Evolutionary conservation across 202 grass and related monocot genomes (phyloP).

Genomic region (Digitaria exilis): DNA sequence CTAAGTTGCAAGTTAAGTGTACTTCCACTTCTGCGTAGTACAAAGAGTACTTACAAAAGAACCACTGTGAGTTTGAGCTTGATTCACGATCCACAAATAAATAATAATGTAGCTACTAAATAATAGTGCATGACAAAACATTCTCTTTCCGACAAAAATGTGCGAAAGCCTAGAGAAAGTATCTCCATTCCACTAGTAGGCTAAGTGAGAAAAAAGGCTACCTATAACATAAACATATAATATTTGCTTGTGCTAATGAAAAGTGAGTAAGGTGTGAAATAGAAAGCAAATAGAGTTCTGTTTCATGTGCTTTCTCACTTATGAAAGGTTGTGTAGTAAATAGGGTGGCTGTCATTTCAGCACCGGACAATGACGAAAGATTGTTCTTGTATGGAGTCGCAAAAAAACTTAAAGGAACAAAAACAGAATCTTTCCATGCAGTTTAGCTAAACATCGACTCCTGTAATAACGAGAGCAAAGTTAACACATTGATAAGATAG

Average conservation of each 20-base stretch:
- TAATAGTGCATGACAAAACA: constrained; percentile 22
- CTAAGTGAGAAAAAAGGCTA: background rate
- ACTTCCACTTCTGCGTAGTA: background rate
- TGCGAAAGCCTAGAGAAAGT: constrained; percentile 25
- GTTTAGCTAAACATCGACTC: background rate
- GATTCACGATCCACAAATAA: background rate
- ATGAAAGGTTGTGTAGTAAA: constrained; percentile 11
- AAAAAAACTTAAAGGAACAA: constrained; percentile 24
- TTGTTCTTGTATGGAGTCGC: constrained; percentile 34
- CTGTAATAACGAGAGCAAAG: constrained; percentile 7
- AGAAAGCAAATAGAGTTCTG: background rate
- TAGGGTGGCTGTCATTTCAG: constrained; percentile 41
- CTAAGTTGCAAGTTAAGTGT: background rate
- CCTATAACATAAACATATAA: constrained; percentile 19
- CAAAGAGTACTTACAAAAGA: background rate
- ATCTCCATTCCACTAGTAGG: constrained; percentile 28
- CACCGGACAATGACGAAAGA: constrained; percentile 1
- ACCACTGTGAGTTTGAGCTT: background rate
- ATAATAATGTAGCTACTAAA: background rate
- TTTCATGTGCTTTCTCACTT: background rate
- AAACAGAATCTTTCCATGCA: constrained; percentile 31
- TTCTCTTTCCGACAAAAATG: constrained; percentile 10
- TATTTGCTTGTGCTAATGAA: background rate
- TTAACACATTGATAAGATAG: background rate
- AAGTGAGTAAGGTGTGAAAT: constrained; percentile 14